Evolutionary conservation across 2,329 filamentous ascomycete genomes (phyloP).

Genomic region (Fusarium odoratissimum): DNA sequence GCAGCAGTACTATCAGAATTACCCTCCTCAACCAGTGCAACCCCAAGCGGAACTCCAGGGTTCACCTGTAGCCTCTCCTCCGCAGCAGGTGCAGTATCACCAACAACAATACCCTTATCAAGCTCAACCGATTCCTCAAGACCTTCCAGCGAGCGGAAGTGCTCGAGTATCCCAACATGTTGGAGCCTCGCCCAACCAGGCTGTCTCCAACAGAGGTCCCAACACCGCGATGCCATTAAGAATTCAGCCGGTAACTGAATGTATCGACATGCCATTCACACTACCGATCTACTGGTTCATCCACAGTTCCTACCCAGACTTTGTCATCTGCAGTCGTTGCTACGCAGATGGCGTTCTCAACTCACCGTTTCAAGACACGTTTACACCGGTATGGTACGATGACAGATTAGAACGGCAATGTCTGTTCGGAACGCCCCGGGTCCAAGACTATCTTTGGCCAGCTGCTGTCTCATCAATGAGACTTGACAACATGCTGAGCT

Average conservation of each 20-base stretch:
- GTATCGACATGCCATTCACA: background rate
- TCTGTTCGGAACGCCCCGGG: background rate
- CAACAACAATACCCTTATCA: background rate
- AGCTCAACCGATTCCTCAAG: background rate
- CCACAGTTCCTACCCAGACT: background rate
- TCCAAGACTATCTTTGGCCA: background rate
- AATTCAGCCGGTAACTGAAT: background rate
- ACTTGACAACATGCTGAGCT: background rate
- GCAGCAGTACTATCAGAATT: background rate
- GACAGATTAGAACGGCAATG: background rate
- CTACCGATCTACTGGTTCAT: background rate
- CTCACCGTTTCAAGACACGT: background rate
- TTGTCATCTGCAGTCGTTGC: background rate
- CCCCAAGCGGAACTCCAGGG: background rate
- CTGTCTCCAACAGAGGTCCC: no score
- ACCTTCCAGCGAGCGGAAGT: rapidly evolving
- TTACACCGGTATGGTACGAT: background rate
- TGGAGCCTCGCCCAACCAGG: rapidly evolving
- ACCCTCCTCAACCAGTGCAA: background rate
- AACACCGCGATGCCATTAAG: background rate
- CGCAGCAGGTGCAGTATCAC: background rate
- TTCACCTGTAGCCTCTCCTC: background rate
- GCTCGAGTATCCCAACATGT: no score
- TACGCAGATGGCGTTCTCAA: background rate
- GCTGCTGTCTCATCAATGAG: background rate